Evolutionary conservation across 495 filamentous ascomycete genomes (phyloP), one percentile per base, ranked within the genome.

Genomic region (Sporormia fimetaria): DNA sequence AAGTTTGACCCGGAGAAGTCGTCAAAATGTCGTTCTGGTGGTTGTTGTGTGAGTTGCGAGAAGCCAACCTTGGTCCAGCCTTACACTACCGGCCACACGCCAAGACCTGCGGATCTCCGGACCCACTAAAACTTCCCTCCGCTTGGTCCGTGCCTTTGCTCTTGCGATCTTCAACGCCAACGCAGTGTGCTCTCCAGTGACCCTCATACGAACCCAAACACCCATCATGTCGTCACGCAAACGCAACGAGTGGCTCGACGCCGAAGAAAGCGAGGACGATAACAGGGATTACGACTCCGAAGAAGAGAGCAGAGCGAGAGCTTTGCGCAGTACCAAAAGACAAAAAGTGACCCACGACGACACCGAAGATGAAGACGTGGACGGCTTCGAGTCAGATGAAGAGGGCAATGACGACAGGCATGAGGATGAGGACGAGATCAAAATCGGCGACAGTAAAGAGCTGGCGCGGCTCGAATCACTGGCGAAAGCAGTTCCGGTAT

Each of bases 181-280:
- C n/a, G n/a, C n/a, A n/a, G n/a, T n/a, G n/a, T n/a, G n/a, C n/a
- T n/a, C n/a, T 18, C 10, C 26, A 35, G 33, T 14, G 2, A 24
- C 24, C 8, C 6, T 12, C 33, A 53, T 14, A 12, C 23, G 11
- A 29, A 31, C 26, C 22, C n/a, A 37, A 37, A 11, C 20, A 44
- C 25, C 12, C 32, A 29, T 3, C 22, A 87, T 86, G 81, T 47
- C 76, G 3, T 62, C 69, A n/a, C 73, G 76, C 47, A 84, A 80
- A 36, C 67, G 70, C 37, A 87, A 87, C 61, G 71, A 83, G 26
- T 87, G 78, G 49, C 70, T 93, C 14, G 83, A 87, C 36, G 70
- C 69, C 6, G 72, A 67, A 11, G 49, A 51, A 4, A 81, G 78
- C 56, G 84, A 87, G 25, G 69, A 67, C 23, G 60, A 55, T 32